phyloP scores from a whole-genome alignment of 805 yeast genomes.

The Metschnikowia peoriensis region DNA sequence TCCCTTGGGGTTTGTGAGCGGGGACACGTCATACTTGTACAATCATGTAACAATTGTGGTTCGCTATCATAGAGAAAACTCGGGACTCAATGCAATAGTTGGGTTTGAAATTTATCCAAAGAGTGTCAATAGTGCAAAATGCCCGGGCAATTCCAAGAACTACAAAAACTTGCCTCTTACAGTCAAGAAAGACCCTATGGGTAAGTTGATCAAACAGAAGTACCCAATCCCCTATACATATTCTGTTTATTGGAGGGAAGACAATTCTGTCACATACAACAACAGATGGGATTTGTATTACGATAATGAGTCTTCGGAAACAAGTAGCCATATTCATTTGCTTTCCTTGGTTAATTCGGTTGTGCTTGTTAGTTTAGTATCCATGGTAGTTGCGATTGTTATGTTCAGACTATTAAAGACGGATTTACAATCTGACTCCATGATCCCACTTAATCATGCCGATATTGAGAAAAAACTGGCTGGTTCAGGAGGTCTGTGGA shows the following conservation, averaged over 20 bases:
- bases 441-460: slow-evolving; percentile 16
- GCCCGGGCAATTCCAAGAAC: slow-evolving; percentile 72
- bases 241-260: slow-evolving; percentile 88
- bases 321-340: slow-evolving; percentile 64
- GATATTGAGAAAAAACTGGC: slow-evolving; percentile 2
- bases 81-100: slow-evolving; percentile 56
- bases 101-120: slow-evolving; percentile 90
- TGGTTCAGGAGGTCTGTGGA: slow-evolving; percentile 40
- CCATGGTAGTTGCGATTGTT: slow-evolving; percentile 64
- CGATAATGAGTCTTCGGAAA: slow-evolving; percentile 48
- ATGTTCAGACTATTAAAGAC: slow-evolving; percentile 54
- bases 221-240: slow-evolving; percentile 71
- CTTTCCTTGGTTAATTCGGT: slow-evolving; percentile 69
- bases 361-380: slow-evolving; percentile 58
- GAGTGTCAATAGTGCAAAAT: slow-evolving; percentile 62
- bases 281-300: slow-evolving; percentile 75
- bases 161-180: slow-evolving; percentile 57
- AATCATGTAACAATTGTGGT: slow-evolving; percentile 82
- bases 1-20: slow-evolving; percentile 71
- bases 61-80: slow-evolving; percentile 55
- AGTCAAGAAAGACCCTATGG: slow-evolving; percentile 25
- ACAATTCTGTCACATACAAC: slow-evolving; percentile 58
- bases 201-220: slow-evolving; percentile 26
- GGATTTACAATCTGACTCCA: slow-evolving; percentile 42
- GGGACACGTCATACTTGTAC: slow-evolving; percentile 56